phyloP scores from a whole-genome alignment of 108 stramenopile genomes.

The Pseudonitzschia multiseries region DNA sequence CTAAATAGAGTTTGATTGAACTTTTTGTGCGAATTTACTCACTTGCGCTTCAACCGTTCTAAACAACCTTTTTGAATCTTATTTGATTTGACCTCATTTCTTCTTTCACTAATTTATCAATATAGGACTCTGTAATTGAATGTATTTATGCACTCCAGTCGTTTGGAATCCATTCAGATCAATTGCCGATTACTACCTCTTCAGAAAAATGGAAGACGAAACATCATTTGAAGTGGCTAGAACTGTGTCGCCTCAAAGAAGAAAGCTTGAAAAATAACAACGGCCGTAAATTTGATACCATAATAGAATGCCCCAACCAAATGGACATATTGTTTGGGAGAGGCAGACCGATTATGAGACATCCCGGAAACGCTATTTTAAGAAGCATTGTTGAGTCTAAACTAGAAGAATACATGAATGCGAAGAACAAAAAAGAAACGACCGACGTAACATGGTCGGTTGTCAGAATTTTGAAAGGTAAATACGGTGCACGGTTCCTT shows the following conservation, averaged over 20 bases:
- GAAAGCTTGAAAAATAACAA: background rate
- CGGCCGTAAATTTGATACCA: slow-evolving; percentile 1
- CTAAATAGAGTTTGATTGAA: background rate
- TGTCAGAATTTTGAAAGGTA: slow-evolving; percentile 7
- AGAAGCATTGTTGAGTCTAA: slow-evolving; percentile 20
- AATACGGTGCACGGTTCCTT: slow-evolving; percentile 21
- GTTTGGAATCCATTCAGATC: slow-evolving; percentile 15
- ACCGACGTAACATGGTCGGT: slow-evolving; percentile 11
- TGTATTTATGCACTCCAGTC: slow-evolving; percentile 15
- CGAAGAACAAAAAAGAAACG: background rate
- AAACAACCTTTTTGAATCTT: too few relatives aligned
- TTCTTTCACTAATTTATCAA: background rate
- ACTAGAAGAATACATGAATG: background rate
- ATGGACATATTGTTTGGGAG: slow-evolving; percentile 31
- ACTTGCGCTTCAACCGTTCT: too few relatives aligned
- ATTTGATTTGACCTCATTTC: too few relatives aligned
- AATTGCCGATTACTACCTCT: slow-evolving; percentile 1
- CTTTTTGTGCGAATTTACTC: too few relatives aligned
- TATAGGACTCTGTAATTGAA: slow-evolving; percentile 11
- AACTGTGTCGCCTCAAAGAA: slow-evolving; percentile 14
- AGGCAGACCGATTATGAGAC: slow-evolving; percentile 31
- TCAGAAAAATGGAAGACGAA: slow-evolving; percentile 14
- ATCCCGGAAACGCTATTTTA: slow-evolving; percentile 25
- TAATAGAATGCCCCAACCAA: slow-evolving; percentile 14
- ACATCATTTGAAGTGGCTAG: slow-evolving; percentile 15